Percentiles rank a stretch among this genome's conserved stretches.
Evolutionary conservation across 805 yeast species (phyloP).

Genomic region (Candida chauliodis): DNA sequence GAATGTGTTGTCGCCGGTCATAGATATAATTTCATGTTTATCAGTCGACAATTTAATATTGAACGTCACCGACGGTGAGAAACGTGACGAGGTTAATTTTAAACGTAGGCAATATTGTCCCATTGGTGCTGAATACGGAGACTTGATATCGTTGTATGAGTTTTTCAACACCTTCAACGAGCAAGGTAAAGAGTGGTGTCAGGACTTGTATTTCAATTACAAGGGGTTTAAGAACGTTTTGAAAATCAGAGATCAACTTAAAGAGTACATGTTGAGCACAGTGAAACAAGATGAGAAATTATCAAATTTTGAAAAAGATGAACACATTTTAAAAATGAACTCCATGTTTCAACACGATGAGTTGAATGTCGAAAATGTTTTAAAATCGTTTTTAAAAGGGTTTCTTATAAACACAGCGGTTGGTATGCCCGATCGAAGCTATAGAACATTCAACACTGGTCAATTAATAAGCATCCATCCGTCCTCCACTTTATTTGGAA

Average conservation of each 20-base stretch:
- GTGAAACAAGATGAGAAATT: conserved; percentile 39
- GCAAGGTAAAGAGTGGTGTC: conserved; percentile 72
- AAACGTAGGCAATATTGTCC: conserved; percentile 66
- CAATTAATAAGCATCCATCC: conserved; percentile 89
- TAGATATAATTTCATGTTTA: conserved; percentile 88
- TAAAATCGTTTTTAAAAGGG: conserved; percentile 81
- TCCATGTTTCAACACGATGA: conserved; percentile 23
- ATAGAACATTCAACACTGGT: conserved; percentile 78
- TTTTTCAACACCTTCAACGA: conserved; percentile 53
- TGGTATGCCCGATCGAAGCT: conserved; percentile 92
- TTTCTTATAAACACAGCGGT: conserved; percentile 87
- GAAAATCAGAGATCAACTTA: conserved; percentile 72
- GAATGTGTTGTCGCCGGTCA: conserved; percentile 59
- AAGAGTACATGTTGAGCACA: conserved; percentile 58
- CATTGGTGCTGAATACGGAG: conserved; percentile 75
- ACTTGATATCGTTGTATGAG: conserved; percentile 77
- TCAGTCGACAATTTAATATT: conserved; percentile 86
- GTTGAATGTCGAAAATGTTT: conserved; percentile 52
- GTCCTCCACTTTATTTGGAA: conserved; percentile 81
- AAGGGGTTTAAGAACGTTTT: conserved; percentile 78
- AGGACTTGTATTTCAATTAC: conserved; percentile 66
- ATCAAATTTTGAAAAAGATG: conserved; percentile 22
- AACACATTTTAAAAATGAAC: conserved; percentile 17
- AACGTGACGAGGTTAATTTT: conserved; percentile 80
- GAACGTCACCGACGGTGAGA: conserved; percentile 68